Conservation (phyloP, 805 yeast genomes). For the Candida michaelii region DNA sequence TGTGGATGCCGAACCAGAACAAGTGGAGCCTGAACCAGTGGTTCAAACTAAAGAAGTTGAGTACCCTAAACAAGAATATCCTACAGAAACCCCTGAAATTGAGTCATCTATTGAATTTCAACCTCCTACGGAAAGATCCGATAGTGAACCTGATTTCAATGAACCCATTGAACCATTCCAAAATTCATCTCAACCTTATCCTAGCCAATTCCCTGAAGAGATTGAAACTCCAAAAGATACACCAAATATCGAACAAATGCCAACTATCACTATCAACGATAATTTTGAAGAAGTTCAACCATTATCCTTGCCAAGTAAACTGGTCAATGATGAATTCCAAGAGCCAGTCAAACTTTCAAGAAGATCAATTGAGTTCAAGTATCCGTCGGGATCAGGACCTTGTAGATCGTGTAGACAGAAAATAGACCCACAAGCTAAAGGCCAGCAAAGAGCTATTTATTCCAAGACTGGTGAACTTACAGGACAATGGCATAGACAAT, state of each 20-base stretch:
- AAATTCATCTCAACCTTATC: conserved; percentile 3
- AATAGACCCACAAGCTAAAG: conserved; percentile 44
- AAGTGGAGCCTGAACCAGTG: too few relatives aligned
- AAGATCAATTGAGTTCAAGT: conserved; percentile 15
- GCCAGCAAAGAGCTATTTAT: conserved; percentile 60
- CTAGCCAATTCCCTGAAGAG: conserved; percentile 12
- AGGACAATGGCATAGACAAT: conserved; percentile 92
- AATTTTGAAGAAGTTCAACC: conserved; percentile 3
- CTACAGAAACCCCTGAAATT: neutral
- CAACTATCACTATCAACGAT: neutral
- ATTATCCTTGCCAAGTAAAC: neutral
- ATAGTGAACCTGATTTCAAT: conserved; percentile 6
- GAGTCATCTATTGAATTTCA: conserved; percentile 1
- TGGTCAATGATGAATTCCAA: too few relatives aligned
- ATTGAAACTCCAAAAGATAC: conserved; percentile 4
- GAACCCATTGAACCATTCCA: conserved; percentile 4
- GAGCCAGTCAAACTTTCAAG: conserved; percentile 7
- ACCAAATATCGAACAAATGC: conserved; percentile 5
- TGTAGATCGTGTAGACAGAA: conserved; percentile 69
- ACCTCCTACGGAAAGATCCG: neutral
- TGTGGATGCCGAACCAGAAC: too few relatives aligned
- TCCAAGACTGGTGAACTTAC: conserved; percentile 82
- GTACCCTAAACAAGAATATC: neutral
- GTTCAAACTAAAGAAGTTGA: too few relatives aligned
- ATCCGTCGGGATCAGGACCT: conserved; percentile 70